These are phyloP conservation scores for Dactylellina sp. DNA, from an alignment of 2,329 filamentous ascomycete species.

Conservation along the genomic window DNA sequence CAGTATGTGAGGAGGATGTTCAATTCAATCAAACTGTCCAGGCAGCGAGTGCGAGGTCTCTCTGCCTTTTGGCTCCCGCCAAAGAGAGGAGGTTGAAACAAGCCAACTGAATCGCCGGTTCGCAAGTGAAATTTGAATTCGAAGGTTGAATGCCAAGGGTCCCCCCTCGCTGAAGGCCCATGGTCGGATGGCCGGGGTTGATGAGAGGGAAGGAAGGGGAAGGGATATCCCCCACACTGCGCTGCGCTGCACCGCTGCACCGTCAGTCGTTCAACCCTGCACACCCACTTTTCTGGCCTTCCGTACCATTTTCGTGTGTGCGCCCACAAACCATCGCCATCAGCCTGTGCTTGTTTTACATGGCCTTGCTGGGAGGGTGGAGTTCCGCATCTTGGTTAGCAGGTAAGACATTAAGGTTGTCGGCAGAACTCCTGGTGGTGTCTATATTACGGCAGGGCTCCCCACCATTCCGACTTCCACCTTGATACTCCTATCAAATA, in stretches of 20 bases:
- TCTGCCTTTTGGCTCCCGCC: not conserved
- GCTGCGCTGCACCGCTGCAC: not conserved
- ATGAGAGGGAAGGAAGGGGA: conserved; percentile 22
- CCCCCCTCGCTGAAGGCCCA: conserved; percentile 29
- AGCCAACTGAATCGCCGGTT: conserved; percentile 34
- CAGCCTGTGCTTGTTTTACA: conserved; percentile 45
- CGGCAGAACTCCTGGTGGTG: conserved; percentile 38
- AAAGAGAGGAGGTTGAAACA: conserved; percentile 42
- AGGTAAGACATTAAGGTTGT: conserved; percentile 43
- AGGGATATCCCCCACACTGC: conserved; percentile 45
- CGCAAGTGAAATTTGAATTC: conserved; percentile 15
- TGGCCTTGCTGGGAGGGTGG: too few relatives aligned
- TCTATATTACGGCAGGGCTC: conserved; percentile 45
- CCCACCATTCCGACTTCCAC: conserved; percentile 24
- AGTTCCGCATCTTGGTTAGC: conserved; percentile 32
- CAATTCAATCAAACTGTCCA: not conserved
- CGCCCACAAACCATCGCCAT: conserved; percentile 38
- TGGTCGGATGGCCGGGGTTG: conserved; percentile 40
- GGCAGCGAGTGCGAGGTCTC: conserved; percentile 14
- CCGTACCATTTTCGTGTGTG: conserved; percentile 49
- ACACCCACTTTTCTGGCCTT: conserved; percentile 24
- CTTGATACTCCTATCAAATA: too few relatives aligned
- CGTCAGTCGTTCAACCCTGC: conserved; percentile 25
- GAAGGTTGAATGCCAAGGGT: not conserved
- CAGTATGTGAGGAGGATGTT: conserved; percentile 11